These are phyloP conservation scores for Pycnococcus provasolii DNA, from an alignment of 139 green algal species.

Conservation along the genomic window DNA sequence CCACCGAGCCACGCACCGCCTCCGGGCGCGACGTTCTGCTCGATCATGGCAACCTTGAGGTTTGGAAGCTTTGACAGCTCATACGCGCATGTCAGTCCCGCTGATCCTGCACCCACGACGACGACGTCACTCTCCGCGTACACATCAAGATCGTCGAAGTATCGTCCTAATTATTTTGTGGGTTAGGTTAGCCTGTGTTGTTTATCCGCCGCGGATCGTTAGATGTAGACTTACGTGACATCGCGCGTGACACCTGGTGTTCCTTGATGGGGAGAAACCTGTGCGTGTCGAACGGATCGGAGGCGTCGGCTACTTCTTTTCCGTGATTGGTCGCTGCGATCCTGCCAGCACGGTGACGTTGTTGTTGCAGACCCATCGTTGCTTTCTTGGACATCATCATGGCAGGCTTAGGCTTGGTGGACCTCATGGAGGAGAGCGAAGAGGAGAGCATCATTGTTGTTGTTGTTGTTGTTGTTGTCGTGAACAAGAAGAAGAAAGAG, in stretches of 20 bases:
- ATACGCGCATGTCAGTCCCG: constrained; percentile 82
- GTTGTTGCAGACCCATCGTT: too few relatives aligned
- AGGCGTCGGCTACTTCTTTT: too few relatives aligned
- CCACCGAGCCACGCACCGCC: constrained; percentile 88
- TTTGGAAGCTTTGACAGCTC: constrained; percentile 89
- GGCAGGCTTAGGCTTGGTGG: too few relatives aligned
- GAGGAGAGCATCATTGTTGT: too few relatives aligned
- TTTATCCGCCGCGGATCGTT: background rate
- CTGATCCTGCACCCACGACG: constrained; percentile 55
- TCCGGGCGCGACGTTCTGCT: constrained; percentile 44
- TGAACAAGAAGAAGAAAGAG: too few relatives aligned
- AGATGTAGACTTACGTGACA: constrained; percentile 39
- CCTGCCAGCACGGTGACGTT: too few relatives aligned
- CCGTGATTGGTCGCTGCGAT: too few relatives aligned
- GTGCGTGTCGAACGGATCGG: background rate
- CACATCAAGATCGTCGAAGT: constrained; percentile 82
- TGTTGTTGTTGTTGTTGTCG: too few relatives aligned
- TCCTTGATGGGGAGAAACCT: background rate
- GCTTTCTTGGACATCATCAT: too few relatives aligned
- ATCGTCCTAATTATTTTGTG: constrained; percentile 38
- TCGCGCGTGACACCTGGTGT: constrained; percentile 60
- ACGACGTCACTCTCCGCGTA: constrained; percentile 67
- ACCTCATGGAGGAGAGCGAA: too few relatives aligned
- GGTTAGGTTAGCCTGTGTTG: constrained; percentile 7
- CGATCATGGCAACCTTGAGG: constrained; percentile 82